Base-by-base conservation (phyloP, 2,329 filamentous ascomycete species). In the Epichloe sp. region DNA sequence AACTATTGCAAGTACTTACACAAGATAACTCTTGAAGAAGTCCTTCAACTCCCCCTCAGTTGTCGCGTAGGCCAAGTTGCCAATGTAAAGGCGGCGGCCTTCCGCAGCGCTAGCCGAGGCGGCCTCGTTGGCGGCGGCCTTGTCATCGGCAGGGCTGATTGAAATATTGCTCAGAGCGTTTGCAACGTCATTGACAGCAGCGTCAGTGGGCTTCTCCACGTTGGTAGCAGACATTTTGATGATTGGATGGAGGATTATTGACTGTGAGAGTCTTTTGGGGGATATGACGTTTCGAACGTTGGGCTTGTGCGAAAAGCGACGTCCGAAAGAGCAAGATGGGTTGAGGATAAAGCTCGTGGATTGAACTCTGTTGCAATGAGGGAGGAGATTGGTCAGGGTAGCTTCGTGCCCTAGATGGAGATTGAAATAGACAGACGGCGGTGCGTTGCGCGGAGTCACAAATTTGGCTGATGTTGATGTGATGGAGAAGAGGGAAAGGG, bases 11-110 rank as follows among this genome's bases (percentile, higher is more conserved):
- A 49, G n/a, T n/a, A 87, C 91, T 81, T 82, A 98, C 93, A 98
- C 88, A 79, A 93, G 86, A 81, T 95, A 97, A 74, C 85, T 87
- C 81, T 93, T 91, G 86, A 98, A 98, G 82, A 98, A 98, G 65
- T 93, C 87, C 81, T 94, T 95, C 82, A 98, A 88, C 85, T 96
- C 89, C 85, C 85, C 93, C 87, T 97, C 93, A 73, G 89, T 95
- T 84, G 93, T 97, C 85, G 91, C 90, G 74, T 98, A 98, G 68
- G 93, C 93, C 83, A 98, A 87, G 81, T 98, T 98, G 80, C 93
- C 93, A 79, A 98, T 97, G 79, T 98, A 98, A 67, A 98, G 86
- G 78, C 93, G 88, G 79, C 93, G 88, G 73, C 93, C 91, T 80
- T 98, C 93, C 74, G 91, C 90, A 73, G 93, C 93, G 77, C 89